Percentiles rank a stretch among this genome's conserved stretches.
phyloP scores from a whole-genome alignment of 345 rosid genomes.

The Carallia brachiata region DNA sequence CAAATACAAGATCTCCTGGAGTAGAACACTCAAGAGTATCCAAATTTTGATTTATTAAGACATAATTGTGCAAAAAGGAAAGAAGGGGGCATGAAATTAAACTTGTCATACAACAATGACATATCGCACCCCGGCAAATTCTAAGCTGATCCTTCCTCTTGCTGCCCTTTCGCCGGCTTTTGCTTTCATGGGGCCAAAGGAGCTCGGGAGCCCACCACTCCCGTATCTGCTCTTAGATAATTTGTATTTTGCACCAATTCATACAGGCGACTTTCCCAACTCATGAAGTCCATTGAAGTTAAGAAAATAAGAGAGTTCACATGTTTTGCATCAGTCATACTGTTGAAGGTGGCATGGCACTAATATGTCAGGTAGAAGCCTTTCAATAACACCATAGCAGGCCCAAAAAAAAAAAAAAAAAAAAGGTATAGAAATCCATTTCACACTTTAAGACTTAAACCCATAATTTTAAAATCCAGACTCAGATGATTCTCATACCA shows the following conservation, averaged over 20 bases:
- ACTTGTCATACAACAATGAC: not conserved
- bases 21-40: not conserved
- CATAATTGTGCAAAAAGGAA: not conserved
- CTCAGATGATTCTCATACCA: too few species aligned
- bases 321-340: not conserved
- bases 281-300: constrained; percentile 73
- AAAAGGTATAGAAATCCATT: too few species aligned
- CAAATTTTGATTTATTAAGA: not conserved
- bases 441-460: too few species aligned
- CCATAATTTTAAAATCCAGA: too few species aligned
- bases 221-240: constrained; percentile 63
- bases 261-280: constrained; percentile 69
- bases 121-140: not conserved
- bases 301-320: constrained; percentile 35
- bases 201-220: constrained; percentile 33
- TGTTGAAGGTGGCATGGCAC: not conserved
- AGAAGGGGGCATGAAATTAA: not conserved
- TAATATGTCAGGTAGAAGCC: not conserved
- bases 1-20: too few species aligned
- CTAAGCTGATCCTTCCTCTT: constrained; percentile 48
- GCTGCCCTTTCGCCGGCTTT: not conserved
- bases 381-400: not conserved
- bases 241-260: constrained; percentile 81
- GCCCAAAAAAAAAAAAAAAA: too few species aligned
- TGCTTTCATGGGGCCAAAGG: too few species aligned